Evolutionary conservation across 2,329 filamentous ascomycete genomes (phyloP).

Genomic region (Fusarium sororula): DNA sequence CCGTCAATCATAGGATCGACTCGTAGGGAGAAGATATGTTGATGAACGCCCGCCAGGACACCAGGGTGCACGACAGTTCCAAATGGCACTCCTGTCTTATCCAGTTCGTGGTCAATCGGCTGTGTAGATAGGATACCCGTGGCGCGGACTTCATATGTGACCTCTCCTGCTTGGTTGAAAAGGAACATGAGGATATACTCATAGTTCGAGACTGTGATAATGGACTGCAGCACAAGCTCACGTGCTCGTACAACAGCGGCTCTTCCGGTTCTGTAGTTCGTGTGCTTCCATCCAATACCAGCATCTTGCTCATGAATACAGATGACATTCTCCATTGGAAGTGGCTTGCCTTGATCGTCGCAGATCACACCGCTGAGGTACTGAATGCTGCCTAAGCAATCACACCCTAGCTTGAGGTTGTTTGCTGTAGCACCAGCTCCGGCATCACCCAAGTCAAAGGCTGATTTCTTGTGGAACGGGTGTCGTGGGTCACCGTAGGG

Average conservation of each 20-base stretch:
- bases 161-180: conserved; percentile 69
- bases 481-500: conserved; percentile 73
- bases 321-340: conserved; percentile 65
- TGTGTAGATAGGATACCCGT: conserved; percentile 72
- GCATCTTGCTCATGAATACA: conserved; percentile 77
- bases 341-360: conserved; percentile 62
- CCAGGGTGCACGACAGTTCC: conserved; percentile 72
- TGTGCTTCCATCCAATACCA: conserved; percentile 78
- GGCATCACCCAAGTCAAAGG: conserved; percentile 77
- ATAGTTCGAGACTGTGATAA: conserved; percentile 64
- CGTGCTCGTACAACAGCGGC: conserved; percentile 68
- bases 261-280: conserved; percentile 70
- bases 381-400: conserved; percentile 75
- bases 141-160: conserved; percentile 70
- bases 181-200: conserved; percentile 61
- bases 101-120: conserved; percentile 66
- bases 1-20: conserved; percentile 72
- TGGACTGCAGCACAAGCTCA: conserved; percentile 73
- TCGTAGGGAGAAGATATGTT: conserved; percentile 72
- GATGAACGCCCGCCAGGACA: conserved; percentile 73
- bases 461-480: conserved; percentile 74
- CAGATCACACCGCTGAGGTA: conserved; percentile 67
- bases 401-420: conserved; percentile 73
- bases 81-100: conserved; percentile 58
- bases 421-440: conserved; percentile 74